These are phyloP conservation scores for Termitomyces sp. DNA, from an alignment of 768 basidiomycete species.

Conservation along the genomic window DNA sequence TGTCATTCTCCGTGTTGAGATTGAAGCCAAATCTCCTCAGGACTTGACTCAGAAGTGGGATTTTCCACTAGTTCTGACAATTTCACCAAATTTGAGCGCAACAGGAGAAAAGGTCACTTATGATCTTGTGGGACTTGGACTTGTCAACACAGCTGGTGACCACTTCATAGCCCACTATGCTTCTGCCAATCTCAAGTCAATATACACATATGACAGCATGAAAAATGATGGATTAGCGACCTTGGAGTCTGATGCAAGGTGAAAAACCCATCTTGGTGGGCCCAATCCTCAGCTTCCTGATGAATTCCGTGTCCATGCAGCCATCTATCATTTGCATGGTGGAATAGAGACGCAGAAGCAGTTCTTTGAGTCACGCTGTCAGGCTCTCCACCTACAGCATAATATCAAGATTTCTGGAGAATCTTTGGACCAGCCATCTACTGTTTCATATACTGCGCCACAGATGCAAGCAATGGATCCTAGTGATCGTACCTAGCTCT, in stretches of 20 bases:
- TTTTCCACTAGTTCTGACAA: not conserved
- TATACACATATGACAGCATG: constrained; percentile 1
- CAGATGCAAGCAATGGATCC: not conserved
- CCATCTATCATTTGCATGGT: not conserved
- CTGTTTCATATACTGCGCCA: not conserved
- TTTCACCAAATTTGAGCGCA: not conserved
- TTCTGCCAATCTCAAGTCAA: not conserved
- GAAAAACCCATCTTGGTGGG: not conserved
- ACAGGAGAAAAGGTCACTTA: not conserved
- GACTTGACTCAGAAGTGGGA: not conserved
- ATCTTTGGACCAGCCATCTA: too few species aligned
- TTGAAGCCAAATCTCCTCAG: not conserved
- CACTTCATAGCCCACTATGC: constrained; percentile 7
- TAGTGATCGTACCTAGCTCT: not conserved
- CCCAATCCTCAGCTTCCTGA: not conserved
- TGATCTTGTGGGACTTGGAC: constrained; percentile 2
- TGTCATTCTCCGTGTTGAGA: constrained; percentile 1
- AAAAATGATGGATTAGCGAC: not conserved
- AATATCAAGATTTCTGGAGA: not conserved
- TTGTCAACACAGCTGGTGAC: not conserved
- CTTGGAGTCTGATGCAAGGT: not conserved
- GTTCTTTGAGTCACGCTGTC: not conserved
- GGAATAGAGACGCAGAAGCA: not conserved
- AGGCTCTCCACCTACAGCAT: not conserved
- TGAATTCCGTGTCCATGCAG: not conserved